Evolutionary conservation across 192 early-diverging fungal species (phyloP).

Genomic region (Dimargaris xerosporica): DNA sequence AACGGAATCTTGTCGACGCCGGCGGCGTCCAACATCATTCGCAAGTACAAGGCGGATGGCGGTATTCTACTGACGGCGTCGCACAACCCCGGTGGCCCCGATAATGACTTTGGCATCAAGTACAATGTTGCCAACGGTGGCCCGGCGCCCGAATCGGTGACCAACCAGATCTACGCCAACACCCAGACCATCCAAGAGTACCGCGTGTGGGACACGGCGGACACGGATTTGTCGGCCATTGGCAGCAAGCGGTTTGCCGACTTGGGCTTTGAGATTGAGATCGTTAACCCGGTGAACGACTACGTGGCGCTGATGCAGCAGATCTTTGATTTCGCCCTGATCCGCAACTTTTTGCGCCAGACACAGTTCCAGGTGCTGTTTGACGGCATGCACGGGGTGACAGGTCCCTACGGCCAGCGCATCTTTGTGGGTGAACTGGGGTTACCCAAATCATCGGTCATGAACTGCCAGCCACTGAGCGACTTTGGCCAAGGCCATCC

Average conservation of each 20-base stretch:
- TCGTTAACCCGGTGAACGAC: constrained; percentile 78
- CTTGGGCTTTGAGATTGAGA: constrained; percentile 66
- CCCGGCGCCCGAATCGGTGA: constrained; percentile 90
- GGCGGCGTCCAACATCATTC: constrained; percentile 85
- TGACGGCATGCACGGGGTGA: constrained; percentile 94
- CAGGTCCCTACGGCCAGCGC: constrained; percentile 78
- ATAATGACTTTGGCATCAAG: constrained; percentile 98
- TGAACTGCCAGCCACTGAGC: constrained; percentile 61
- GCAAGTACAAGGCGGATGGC: constrained; percentile 73
- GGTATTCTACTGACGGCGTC: constrained; percentile 96
- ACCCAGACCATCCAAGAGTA: constrained; percentile 60
- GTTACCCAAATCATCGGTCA: constrained; percentile 57
- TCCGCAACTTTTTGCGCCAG: constrained; percentile 61
- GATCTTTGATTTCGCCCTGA: constrained; percentile 85
- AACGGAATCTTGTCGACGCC: constrained; percentile 91
- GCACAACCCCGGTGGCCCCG: constrained; percentile 96
- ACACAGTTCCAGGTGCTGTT: constrained; percentile 69
- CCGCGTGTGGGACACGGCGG: constrained; percentile 21
- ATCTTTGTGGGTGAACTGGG: constrained; percentile 87
- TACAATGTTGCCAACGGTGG: constrained; percentile 95
- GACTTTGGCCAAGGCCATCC: constrained; percentile 96
- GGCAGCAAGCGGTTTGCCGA: constrained; percentile 42
- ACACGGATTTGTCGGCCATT: constrained; percentile 58
- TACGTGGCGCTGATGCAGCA: constrained; percentile 73
- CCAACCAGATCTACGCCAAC: constrained; percentile 78